Conservation (phyloP, 768 basidiomycete genomes). For the Xerocomellus amylosporus region DNA sequence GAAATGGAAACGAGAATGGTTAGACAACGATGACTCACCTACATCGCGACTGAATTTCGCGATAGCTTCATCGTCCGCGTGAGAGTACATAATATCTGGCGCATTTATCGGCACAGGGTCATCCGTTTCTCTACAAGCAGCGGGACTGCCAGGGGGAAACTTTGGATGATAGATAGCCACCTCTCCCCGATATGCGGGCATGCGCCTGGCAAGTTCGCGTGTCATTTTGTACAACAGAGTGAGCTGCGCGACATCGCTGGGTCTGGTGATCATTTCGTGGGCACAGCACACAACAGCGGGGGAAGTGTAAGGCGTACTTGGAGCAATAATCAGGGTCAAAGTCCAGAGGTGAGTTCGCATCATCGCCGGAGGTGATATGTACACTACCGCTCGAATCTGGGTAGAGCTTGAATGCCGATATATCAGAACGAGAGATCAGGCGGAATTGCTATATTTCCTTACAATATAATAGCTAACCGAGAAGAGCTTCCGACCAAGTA, state of each 20-base stretch:
- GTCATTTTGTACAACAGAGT: constrained; percentile 49
- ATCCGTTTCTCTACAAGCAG: constrained; percentile 20
- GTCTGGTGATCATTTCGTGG: neutral
- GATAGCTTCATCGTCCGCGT: constrained; percentile 35
- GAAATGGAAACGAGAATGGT: too few species aligned
- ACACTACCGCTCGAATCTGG: constrained; percentile 46
- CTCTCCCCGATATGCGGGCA: constrained; percentile 35
- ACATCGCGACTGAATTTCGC: constrained; percentile 23
- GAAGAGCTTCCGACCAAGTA: constrained; percentile 26
- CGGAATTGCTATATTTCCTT: neutral
- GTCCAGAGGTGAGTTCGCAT: constrained; percentile 40
- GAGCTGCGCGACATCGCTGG: constrained; percentile 6
- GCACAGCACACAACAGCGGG: neutral
- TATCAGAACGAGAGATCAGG: neutral
- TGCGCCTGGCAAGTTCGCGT: constrained; percentile 55
- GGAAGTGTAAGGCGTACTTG: constrained; percentile 31
- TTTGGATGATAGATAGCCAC: constrained; percentile 20
- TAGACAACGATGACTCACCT: constrained; percentile 2
- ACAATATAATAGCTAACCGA: constrained; percentile 7
- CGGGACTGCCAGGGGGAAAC: constrained; percentile 30
- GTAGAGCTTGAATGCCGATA: constrained; percentile 31
- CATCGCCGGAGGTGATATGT: constrained; percentile 44
- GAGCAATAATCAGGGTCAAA: constrained; percentile 47
- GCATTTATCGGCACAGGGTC: constrained; percentile 24
- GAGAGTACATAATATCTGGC: constrained; percentile 35